Evolutionary conservation across 2,329 filamentous ascomycete genomes (phyloP), one percentile per base, ranked within the genome.

Genomic region (Penicillium sp.): DNA sequence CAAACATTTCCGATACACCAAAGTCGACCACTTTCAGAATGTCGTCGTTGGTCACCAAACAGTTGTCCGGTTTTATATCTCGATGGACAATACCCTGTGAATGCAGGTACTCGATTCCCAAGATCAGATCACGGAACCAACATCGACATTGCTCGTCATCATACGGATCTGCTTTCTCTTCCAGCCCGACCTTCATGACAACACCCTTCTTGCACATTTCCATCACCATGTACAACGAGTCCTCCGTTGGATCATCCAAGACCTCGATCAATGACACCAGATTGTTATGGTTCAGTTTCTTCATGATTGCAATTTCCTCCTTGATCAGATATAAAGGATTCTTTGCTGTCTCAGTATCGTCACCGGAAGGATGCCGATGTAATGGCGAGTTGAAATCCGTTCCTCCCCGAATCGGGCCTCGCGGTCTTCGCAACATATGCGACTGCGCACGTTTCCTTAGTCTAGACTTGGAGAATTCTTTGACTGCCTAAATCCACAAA

Each of bases 181-280:
- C 85, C n/a, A 97, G 73, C 3, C 88, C 88, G 48, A 98, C 88
- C 63, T 90, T 91, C 90, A 97, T 97, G 45, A 96, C 81, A 21
- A 96, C 91, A 1, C 93, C 93, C 68, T 96, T 96, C 64, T 95
- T 93, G 74, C 93, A 98, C 88, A 96, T 95, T 68, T 98, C 93
- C 68, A 98, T 79, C 21, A 98, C 93, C 88, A 98, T 97, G 72
- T 96, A 98, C 12, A 98, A 73, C 3, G 90, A 95, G 68, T 98
- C 93, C 64, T 96, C 89, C 42, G 91, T 84, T 0, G 93, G 91
- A 64, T 97, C 93, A 66, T 97, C 93, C 45, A 98, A 75, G 3
- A 98, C 93, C 70, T 98, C 93, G 57, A 95, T 88, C 44, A 98
- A 74, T 40, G 86, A 83, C 13, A 97, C 91, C n/a, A 98, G 75